Percentiles rank a stretch among this genome's conserved stretches.
Evolutionary conservation across 257 asterid genomes (phyloP).

Genomic region (Cynanchum wilfordii): DNA sequence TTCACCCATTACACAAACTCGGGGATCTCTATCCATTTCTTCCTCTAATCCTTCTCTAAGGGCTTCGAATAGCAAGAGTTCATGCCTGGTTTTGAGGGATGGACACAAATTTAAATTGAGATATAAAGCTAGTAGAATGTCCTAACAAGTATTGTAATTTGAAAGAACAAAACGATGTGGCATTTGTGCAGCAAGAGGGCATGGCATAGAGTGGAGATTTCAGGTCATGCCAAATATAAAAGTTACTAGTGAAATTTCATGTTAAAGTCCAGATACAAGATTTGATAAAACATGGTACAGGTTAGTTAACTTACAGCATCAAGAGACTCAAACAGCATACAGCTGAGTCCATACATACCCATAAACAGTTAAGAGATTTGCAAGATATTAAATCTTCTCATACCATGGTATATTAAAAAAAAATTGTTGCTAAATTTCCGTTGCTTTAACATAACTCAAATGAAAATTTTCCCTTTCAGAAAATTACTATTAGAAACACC

Average conservation of each 20-base stretch:
- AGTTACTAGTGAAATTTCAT: neutral
- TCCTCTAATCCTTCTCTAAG: slow-evolving; percentile 50
- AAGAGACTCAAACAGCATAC: neutral
- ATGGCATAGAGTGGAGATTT: neutral
- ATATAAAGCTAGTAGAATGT: neutral
- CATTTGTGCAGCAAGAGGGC: neutral
- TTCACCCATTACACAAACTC: slow-evolving; percentile 47
- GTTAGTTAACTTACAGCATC: neutral
- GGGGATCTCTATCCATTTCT: slow-evolving; percentile 57
- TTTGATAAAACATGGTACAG: neutral
- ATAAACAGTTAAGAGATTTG: neutral
- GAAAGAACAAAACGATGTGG: neutral
- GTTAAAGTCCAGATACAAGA: neutral
- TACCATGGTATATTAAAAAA: neutral
- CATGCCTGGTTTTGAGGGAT: slow-evolving; percentile 27
- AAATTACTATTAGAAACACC: neutral
- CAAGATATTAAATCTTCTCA: neutral
- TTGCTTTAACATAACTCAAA: neutral
- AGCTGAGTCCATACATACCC: neutral
- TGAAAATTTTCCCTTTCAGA: neutral
- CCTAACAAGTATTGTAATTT: neutral
- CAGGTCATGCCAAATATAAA: neutral
- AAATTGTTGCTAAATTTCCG: neutral
- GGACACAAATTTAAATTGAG: neutral
- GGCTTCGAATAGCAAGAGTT: slow-evolving; percentile 49